Conservation (phyloP, 1,139 yeast species). For the Zygoascus sp. region DNA sequence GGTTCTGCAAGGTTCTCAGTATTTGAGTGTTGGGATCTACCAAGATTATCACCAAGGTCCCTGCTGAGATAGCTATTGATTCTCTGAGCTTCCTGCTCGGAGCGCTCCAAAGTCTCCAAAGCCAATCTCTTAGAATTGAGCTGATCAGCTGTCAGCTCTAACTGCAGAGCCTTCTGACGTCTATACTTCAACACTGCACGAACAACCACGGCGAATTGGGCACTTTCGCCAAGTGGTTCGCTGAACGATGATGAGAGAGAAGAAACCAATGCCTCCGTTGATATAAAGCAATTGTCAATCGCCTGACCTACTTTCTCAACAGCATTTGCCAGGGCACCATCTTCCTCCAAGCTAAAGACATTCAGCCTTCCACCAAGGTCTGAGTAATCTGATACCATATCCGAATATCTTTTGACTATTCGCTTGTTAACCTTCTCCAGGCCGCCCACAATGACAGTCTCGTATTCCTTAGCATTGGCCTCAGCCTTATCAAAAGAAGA, state of each 20-base stretch:
- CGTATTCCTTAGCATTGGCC: constrained; percentile 51
- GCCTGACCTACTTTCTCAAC: constrained; percentile 78
- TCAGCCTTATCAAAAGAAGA: constrained; percentile 44
- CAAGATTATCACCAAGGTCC: constrained; percentile 17
- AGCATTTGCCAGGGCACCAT: constrained; percentile 43
- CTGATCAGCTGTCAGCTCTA: constrained; percentile 53
- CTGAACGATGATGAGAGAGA: constrained; percentile 67
- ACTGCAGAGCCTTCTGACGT: constrained; percentile 63
- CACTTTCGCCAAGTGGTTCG: constrained; percentile 82
- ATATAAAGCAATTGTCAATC: constrained; percentile 65
- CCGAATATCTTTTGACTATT: constrained; percentile 57
- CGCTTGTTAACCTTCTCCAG: constrained; percentile 65
- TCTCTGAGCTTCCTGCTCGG: constrained; percentile 42
- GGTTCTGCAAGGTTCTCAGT: constrained; percentile 9
- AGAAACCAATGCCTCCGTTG: constrained; percentile 63
- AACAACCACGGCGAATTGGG: constrained; percentile 66
- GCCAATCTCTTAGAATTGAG: constrained; percentile 41
- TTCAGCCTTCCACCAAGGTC: constrained; percentile 71
- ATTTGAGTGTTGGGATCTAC: neutral
- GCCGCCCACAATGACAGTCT: constrained; percentile 48
- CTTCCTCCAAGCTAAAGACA: constrained; percentile 65
- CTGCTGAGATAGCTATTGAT: constrained; percentile 34
- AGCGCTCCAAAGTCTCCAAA: constrained; percentile 37
- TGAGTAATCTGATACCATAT: constrained; percentile 60
- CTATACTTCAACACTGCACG: constrained; percentile 67